These are phyloP conservation scores for Biscogniauxia marginata DNA, from an alignment of 2,329 filamentous ascomycete species.

Conservation along the genomic window DNA sequence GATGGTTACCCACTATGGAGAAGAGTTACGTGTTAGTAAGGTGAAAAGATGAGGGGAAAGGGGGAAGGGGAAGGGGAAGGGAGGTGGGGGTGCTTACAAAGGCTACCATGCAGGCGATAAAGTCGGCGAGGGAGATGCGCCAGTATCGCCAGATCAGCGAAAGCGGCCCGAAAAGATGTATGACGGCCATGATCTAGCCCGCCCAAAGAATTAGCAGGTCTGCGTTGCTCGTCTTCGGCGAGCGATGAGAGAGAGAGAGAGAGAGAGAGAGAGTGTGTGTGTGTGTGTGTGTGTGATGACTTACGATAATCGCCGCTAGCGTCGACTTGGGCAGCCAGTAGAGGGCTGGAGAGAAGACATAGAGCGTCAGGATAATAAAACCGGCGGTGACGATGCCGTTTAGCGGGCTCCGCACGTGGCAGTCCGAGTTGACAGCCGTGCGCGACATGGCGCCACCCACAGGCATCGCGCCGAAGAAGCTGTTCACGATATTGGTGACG, in stretches of 20 bases:
- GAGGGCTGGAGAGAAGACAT: slow-evolving; percentile 57
- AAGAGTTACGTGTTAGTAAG: neutral
- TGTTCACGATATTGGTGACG: slow-evolving; percentile 61
- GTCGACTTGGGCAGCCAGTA: slow-evolving; percentile 69
- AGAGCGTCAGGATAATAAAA: slow-evolving; percentile 61
- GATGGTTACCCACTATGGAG: slow-evolving; percentile 53
- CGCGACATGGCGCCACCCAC: slow-evolving; percentile 66
- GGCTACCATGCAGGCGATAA: slow-evolving; percentile 60
- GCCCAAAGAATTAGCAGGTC: neutral
- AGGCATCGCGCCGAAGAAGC: slow-evolving; percentile 63
- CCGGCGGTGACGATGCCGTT: slow-evolving; percentile 60
- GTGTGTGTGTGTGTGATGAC: slow-evolving; percentile 16
- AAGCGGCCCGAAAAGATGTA: slow-evolving; percentile 58
- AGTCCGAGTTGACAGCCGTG: slow-evolving; percentile 65
- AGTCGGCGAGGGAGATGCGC: slow-evolving; percentile 64
- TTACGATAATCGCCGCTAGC: slow-evolving; percentile 60
- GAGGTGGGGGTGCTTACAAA: slow-evolving; percentile 35
- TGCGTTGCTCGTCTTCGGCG: neutral
- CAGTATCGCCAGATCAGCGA: slow-evolving; percentile 62
- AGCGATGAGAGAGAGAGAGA: neutral
- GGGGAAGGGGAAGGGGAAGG: neutral
- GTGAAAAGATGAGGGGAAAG: neutral
- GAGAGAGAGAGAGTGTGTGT: neutral
- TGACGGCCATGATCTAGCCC: slow-evolving; percentile 57
- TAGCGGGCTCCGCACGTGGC: slow-evolving; percentile 60